Conservation (phyloP, 306 rosid genomes). For the Cicer yamashitae region DNA sequence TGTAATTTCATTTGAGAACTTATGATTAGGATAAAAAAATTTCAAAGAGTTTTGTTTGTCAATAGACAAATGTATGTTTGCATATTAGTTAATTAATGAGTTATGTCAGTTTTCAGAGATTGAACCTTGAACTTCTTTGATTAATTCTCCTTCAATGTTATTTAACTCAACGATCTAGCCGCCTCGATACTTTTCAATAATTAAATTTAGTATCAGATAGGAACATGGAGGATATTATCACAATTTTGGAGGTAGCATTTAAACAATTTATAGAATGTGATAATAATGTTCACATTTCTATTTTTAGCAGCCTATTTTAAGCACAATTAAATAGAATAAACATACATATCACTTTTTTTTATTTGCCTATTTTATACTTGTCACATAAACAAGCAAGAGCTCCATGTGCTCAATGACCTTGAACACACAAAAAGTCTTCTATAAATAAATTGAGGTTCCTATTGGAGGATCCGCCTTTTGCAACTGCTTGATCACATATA, state of each 20-base stretch:
- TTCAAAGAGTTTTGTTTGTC: no score
- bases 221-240: background rate
- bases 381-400: conserved; percentile 4
- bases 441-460: background rate
- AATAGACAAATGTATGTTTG: no score
- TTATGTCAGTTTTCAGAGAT: no score
- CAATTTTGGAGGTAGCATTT: background rate
- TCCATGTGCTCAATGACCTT: background rate
- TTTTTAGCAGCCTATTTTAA: background rate
- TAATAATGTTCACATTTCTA: conserved; percentile 7
- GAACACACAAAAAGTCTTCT: conserved; percentile 7
- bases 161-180: no score
- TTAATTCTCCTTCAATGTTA: no score
- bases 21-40: background rate
- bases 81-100: no score
- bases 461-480: conserved; percentile 16
- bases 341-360: background rate
- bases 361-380: background rate
- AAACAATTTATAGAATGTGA: background rate
- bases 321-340: background rate
- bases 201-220: background rate
- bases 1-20: conserved; percentile 6
- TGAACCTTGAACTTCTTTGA: no score
- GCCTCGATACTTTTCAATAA: no score
- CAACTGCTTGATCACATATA: conserved; percentile 11